phyloP scores from a whole-genome alignment of 1,284 basidiomycete genomes.

The Stygiomarasmius scandens region DNA sequence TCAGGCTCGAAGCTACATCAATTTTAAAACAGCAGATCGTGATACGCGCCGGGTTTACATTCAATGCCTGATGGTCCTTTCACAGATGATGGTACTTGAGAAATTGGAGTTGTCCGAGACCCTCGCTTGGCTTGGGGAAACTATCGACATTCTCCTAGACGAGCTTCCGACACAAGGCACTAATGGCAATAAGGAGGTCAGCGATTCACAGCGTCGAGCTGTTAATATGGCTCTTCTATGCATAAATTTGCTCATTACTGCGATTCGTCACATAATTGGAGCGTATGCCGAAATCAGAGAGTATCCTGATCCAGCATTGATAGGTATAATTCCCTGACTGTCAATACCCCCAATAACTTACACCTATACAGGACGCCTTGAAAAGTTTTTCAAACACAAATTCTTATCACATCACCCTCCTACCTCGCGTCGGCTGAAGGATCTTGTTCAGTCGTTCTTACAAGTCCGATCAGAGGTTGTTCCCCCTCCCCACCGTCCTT shows the following conservation, averaged over 20 bases:
- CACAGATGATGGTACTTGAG: slow-evolving; percentile 68
- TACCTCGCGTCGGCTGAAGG: slow-evolving; percentile 59
- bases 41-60: slow-evolving; percentile 76
- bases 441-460: slow-evolving; percentile 68
- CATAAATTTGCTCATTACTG: slow-evolving; percentile 60
- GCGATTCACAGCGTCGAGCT: slow-evolving; percentile 14
- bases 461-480: slow-evolving; percentile 57
- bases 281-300: slow-evolving; percentile 36
- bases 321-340: too few species aligned
- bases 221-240: slow-evolving; percentile 21
- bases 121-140: slow-evolving; percentile 69
- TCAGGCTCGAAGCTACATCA: slow-evolving; percentile 68
- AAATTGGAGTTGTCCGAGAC: slow-evolving; percentile 54
- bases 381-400: slow-evolving; percentile 16
- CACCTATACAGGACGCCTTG: slow-evolving; percentile 16
- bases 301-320: slow-evolving; percentile 71
- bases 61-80: slow-evolving; percentile 78
- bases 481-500: slow-evolving; percentile 47
- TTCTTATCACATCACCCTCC: slow-evolving; percentile 25
- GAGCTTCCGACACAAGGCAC: slow-evolving; percentile 48
- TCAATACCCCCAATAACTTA: too few species aligned
- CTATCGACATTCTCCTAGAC: slow-evolving; percentile 58
- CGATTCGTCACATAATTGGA: slow-evolving; percentile 63
- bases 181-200: slow-evolving; percentile 5
- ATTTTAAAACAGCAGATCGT: slow-evolving; percentile 70